Evolutionary conservation across 2,329 filamentous ascomycete species (phyloP), one percentile per base, ranked within the genome.

Genomic region (Keithomyces neogunnii): DNA sequence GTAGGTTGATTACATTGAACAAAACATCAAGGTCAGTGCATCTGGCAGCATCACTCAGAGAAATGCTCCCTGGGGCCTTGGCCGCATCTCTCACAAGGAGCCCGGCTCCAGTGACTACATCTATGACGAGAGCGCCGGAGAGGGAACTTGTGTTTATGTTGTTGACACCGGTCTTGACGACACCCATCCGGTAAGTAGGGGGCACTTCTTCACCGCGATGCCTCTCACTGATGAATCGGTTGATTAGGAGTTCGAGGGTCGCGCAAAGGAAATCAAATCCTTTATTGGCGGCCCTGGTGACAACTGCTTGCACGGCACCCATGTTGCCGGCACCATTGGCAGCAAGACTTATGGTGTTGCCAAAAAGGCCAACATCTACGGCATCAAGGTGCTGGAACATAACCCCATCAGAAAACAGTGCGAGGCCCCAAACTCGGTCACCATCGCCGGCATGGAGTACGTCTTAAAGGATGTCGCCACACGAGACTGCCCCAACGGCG

Each of bases 371-470:
- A 61, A 60, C 19, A 52, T 73, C 26, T 59, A 70, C 36, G 67
- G 66, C 9, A 64, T 72, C 51, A 72, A 72, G 60, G 67, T 72
- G 19, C 60, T 71, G 5, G 60, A 62, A 35, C 59, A 56, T 2
- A 45, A 56, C 4, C 64, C 60, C 68, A 62, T 58, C 26, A 65
- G 66, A 42, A 60, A 62, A 44, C 63, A 59, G 53, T 69, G 67
- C 8, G 64, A 61, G 49, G 63, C 63, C 7, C 42, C 39, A 5
- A 69, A 61, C 57, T 70, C 70, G 26, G 68, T 63, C 47, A 66
- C 71, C 56, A 64, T 72, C 45, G 67, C 68, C 19, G 69, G 67
- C 53, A 69, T 70, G 51, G 66, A 71, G 60, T 71, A 62, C 47
- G 69, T 70, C 5, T 60, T 62, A 47, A 51, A 56, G 26, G 68